Base-by-base conservation (phyloP, 2,329 filamentous ascomycete species). In the Cladosporium sp. region DNA sequence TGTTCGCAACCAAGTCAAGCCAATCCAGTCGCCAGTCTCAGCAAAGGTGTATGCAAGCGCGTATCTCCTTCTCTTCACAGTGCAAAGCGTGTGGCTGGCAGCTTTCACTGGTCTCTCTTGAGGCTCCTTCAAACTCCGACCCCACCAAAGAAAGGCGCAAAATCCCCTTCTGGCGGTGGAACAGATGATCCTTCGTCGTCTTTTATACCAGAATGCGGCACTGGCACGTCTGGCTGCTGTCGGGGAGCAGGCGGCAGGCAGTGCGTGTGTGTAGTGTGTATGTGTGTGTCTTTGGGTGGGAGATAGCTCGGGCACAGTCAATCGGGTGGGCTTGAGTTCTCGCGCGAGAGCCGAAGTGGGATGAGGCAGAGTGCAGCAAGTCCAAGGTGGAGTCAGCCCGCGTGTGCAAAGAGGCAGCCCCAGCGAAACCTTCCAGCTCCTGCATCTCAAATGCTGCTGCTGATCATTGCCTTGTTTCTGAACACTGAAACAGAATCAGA, bases 81-180 rank as follows among this genome's bases (percentile, higher is more conserved):
- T 47, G 41, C n/a, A 21, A n/a, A 2, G 14, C 1, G n/a, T 47
- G 52, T 34, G 52, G 28, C 28, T 55, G 52, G 28, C 52, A 55
- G 52, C 52, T 55, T 32, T 34, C 28, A 30, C 26, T 21, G 18
- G 15, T n/a, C 15, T 44, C 38, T n/a, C 38, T n/a, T 44, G 28
- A 30, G 52, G 32, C 28, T 55, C 28, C 21, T 21, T 34, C 52
- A 55, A 55, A 55, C 52, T 44, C 36, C 57, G 34, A 59, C 36
- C 58, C 58, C 58, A 60, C 58, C 58, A 60, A 59, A 47, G 41
- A 47, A 47, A 59, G 58, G 58, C 58, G 58, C 58, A 60, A 60
- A 60, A 51, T 51, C 41, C 47, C 38, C 58, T 41, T 47, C 41
- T 47, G n/a, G 41, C n/a, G 21, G 41, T 47, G n/a, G n/a, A 47